phyloP scores from a whole-genome alignment of 2,329 filamentous ascomycete genomes.

The Dendryphion nanum region DNA sequence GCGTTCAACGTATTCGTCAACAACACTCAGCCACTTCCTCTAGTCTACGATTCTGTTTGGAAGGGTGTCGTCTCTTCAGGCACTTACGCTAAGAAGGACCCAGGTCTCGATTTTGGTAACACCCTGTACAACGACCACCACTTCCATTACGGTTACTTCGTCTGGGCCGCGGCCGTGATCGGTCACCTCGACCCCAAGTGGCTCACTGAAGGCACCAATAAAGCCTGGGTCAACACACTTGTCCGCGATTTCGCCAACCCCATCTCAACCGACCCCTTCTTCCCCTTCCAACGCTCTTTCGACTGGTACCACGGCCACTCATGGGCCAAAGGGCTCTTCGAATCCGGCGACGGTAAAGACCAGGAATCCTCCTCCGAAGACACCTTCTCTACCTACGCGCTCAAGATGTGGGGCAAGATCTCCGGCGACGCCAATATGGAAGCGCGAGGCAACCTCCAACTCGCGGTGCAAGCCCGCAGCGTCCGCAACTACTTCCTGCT shows the following conservation, averaged over 20 bases:
- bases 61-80: conserved; percentile 80
- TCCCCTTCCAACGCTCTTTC: conserved; percentile 71
- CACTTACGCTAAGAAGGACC: conserved; percentile 62
- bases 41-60: conserved; percentile 64
- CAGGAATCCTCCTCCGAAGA: conserved; percentile 94
- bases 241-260: conserved; percentile 85
- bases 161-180: conserved; percentile 83
- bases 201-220: conserved; percentile 63
- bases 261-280: conserved; percentile 63
- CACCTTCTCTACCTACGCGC: conserved; percentile 78
- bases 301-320: conserved; percentile 94
- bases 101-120: conserved; percentile 84
- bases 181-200: conserved; percentile 76
- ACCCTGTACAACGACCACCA: conserved; percentile 74
- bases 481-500: conserved; percentile 85
- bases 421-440: conserved; percentile 76
- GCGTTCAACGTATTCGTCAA: conserved; percentile 51
- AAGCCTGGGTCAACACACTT: conserved; percentile 77
- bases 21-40: conserved; percentile 49
- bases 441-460: conserved; percentile 76
- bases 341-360: conserved; percentile 74
- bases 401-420: conserved; percentile 92
- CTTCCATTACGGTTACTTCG: conserved; percentile 79
- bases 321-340: conserved; percentile 83
- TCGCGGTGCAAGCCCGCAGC: conserved; percentile 72